Conservation (phyloP, 192 early-diverging fungal genomes). For the Borealophlyctis nickersoniae region DNA sequence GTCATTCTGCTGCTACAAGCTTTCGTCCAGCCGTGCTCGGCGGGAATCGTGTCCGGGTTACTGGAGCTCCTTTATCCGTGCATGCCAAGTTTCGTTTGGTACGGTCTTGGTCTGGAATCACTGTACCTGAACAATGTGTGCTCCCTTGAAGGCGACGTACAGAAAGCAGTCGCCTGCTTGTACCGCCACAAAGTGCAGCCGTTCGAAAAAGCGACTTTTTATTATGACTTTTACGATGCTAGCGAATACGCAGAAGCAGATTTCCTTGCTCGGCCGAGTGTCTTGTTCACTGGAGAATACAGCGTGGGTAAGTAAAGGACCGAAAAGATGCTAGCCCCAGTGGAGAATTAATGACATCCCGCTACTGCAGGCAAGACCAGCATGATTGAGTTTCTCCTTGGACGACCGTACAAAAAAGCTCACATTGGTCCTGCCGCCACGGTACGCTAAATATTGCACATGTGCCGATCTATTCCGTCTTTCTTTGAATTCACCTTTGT, state of each 20-base stretch:
- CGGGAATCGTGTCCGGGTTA: too few species aligned
- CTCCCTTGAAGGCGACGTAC: too few species aligned
- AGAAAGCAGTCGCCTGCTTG: too few species aligned
- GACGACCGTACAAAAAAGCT: background rate
- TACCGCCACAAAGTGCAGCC: too few species aligned
- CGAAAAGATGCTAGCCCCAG: background rate
- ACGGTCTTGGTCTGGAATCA: too few species aligned
- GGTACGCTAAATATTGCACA: background rate
- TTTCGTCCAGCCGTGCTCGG: too few species aligned
- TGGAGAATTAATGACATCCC: background rate
- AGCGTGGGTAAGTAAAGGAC: background rate
- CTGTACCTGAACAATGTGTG: too few species aligned
- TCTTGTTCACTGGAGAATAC: background rate
- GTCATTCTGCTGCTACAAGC: too few species aligned
- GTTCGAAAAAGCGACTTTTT: too few species aligned
- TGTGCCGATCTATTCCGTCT: background rate
- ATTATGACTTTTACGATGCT: too few species aligned
- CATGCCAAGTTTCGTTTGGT: too few species aligned
- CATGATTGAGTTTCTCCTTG: background rate
- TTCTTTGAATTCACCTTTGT: background rate
- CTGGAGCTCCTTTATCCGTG: too few species aligned
- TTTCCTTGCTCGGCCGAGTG: background rate
- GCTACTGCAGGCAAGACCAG: background rate
- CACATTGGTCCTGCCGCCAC: background rate
- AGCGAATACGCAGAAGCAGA: background rate